Base-by-base conservation (phyloP, 176 grass and related monocot species). In the Hsuehochloa calcarea region DNA sequence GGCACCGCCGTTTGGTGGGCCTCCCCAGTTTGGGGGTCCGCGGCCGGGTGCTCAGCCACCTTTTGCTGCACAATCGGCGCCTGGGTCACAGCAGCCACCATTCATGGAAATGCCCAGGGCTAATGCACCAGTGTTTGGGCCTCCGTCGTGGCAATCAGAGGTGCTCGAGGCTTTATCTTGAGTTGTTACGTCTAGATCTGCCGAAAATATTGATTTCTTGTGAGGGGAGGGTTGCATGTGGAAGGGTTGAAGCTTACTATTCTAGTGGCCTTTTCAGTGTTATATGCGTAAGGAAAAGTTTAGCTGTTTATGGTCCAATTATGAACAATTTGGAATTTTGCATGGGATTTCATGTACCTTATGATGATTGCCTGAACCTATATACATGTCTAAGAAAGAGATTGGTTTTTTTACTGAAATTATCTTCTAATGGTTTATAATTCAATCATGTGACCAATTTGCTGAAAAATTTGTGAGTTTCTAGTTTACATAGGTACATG, bases 21-120 rank as follows among this genome's bases (percentile, higher is more conserved):
- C 81, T 7, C 84, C 85, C 5, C 89, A 84, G 45, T 95, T 90
- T 84, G 72, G 83, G 3, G 83, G 45, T 78, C 80, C 56, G 23
- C 46, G 35, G 13, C 51, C 74, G 14, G 74, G 72, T 38, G 66
- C 52, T 19, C 89, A 88, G 23, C 65, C 74, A 19, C 85, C 77
- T 75, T 91, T 77, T 80, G 9, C 51, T 49, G 65, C 64, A 78
- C 86, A 80, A 67, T 17, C 90, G 3, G 76, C 27, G 0, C 44
- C 46, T 5, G 0, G 61, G 59, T 45, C 65, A 65, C 86, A 78
- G 64, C 82, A 78, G 80, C n/a, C 61, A 23, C 73, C 84, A 3
- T 90, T 78, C 65, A 82, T 82, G 47, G 89, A 79, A 13, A 72
- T 43, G 12, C 89, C 85, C 5, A 75, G 85, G 43, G 82, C 77